Conservation (phyloP, 495 filamentous ascomycete genomes). For the Penicillium simplicissimum region DNA sequence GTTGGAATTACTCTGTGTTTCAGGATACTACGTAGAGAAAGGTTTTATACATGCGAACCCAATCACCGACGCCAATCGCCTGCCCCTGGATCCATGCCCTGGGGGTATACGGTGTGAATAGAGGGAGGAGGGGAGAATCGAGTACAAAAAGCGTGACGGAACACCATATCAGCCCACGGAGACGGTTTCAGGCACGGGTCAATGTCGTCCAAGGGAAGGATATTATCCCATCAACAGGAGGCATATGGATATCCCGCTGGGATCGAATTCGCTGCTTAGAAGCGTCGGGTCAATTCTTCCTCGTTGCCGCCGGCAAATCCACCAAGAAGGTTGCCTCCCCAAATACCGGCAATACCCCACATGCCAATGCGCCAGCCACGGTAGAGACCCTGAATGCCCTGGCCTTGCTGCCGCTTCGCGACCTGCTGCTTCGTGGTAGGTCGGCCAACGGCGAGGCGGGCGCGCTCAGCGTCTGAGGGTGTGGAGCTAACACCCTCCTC, state of each 20-base stretch:
- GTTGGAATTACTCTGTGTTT: constrained; percentile 12
- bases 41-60: constrained; percentile 27
- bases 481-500: constrained; percentile 68
- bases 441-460: constrained; percentile 38
- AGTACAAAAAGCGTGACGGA: constrained; percentile 16
- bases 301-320: constrained; percentile 38
- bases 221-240: not conserved
- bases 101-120: constrained; percentile 30
- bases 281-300: constrained; percentile 42
- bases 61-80: constrained; percentile 24
- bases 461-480: constrained; percentile 34
- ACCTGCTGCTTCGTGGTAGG: constrained; percentile 34
- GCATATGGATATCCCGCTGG: too few species aligned
- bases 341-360: constrained; percentile 91
- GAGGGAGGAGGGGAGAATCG: constrained; percentile 22
- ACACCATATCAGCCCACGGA: not conserved
- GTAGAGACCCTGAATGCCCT: constrained; percentile 83
- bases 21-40: constrained; percentile 19
- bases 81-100: constrained; percentile 25
- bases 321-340: constrained; percentile 68
- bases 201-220: not conserved
- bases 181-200: too few species aligned
- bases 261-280: constrained; percentile 20
- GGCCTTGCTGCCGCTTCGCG: constrained; percentile 61
- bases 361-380: constrained; percentile 93